Evolutionary conservation across 148 eudicot genomes (phyloP), one percentile per base, ranked within the genome.

Genomic region (Amaranthus palmeri): DNA sequence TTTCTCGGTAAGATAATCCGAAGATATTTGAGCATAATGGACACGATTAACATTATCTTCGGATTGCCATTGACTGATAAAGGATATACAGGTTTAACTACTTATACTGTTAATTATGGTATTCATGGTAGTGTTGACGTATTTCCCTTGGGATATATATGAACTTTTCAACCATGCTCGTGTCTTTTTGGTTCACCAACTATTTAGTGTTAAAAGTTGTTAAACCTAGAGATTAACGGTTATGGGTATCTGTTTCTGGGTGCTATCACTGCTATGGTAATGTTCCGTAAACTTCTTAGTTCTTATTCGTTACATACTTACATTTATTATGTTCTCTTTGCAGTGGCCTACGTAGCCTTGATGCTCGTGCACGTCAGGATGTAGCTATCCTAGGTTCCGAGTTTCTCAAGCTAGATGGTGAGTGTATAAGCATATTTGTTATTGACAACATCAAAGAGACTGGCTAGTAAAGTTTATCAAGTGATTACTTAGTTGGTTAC

Each of bases 321-420:
- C 15, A 25, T 25, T 25, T 25, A 25, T 42, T 56, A 5, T 59
- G 25, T 36, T 49, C 51, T 74, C 56, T 56, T 77, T 81, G 12
- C 78, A 93, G 98, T 59, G 88, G 96, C 76, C 83, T 95, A 76
- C 84, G 82, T 78, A 80, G 79, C 49, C 84, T 91, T 86, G 96
- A 95, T 83, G 96, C 96, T 56, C 96, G 98, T 72, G 98, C 85
- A 69, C 96, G 97, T 55, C 90, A 91, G 78, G 97, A 91, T 80
- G 86, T 95, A 68, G 93, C 96, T 51, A 84, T 95, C 76, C 75
- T 95, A 77, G 89, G 97, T 70, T 86, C 90, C 15, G 97, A 76
- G 83, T 88, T 95, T 74, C 88, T 91, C 13, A 95, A 91, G 81
- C 90, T 95, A 71, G 97, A 95, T 82, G 98, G 98, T 95, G 76